phyloP scores from a whole-genome alignment of 2,329 filamentous ascomycete genomes.

The Cyphellophora attinorum region DNA sequence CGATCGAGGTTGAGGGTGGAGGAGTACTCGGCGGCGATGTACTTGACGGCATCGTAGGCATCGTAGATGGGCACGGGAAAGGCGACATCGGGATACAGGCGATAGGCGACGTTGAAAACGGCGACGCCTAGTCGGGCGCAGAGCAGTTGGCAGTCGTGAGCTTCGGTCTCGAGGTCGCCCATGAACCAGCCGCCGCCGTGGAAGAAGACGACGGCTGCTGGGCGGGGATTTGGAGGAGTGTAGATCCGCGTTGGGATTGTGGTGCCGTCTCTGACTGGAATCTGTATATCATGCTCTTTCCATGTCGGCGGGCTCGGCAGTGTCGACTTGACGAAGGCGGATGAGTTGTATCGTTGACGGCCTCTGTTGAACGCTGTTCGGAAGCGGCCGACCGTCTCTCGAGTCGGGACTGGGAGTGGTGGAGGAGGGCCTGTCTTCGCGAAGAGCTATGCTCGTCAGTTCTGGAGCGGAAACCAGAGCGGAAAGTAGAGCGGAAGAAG shows the following conservation, averaged over 20 bases:
- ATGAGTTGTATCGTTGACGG: background rate
- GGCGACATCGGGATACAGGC: constrained; percentile 40
- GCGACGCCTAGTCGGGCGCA: constrained; percentile 33
- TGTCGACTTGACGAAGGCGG: background rate
- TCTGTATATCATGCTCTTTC: constrained; percentile 27
- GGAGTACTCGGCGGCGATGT: constrained; percentile 32
- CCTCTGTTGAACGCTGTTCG: background rate
- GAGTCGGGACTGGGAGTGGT: background rate
- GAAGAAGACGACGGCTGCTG: constrained; percentile 36
- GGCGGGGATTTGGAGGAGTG: constrained; percentile 27
- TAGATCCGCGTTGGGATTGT: constrained; percentile 42
- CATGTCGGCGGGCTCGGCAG: constrained; percentile 28
- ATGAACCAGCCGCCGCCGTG: constrained; percentile 43
- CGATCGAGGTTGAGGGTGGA: constrained; percentile 24
- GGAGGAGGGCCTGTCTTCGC: background rate
- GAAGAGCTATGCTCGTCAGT: background rate
- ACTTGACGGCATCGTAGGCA: constrained; percentile 36
- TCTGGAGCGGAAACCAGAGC: background rate
- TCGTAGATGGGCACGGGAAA: constrained; percentile 43
- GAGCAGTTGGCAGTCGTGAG: constrained; percentile 40
- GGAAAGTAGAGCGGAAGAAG: no score
- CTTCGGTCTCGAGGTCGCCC: constrained; percentile 41
- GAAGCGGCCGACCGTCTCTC: background rate
- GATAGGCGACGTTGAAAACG: constrained; percentile 44
- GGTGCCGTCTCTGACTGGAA: constrained; percentile 25